Conservation (phyloP, 495 filamentous ascomycete genomes). For the Chaetomium cochliodes region DNA sequence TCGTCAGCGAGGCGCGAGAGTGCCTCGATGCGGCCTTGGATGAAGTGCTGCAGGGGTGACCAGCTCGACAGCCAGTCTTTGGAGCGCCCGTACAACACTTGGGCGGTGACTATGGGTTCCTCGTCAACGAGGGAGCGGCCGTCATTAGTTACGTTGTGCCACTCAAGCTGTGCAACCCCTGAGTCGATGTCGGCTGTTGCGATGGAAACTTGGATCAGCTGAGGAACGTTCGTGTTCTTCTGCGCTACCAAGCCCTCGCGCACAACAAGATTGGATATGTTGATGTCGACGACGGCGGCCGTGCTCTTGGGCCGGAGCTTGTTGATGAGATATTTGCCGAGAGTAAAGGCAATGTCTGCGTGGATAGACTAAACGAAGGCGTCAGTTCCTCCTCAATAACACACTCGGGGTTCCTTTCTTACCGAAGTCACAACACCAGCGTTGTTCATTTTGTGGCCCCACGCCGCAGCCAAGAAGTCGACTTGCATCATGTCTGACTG, state of each 20-base stretch:
- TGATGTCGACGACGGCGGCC: constrained; percentile 51
- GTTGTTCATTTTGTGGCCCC: constrained; percentile 52
- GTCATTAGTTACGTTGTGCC: constrained; percentile 20
- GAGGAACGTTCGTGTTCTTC: constrained; percentile 27
- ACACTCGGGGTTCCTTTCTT: constrained; percentile 3
- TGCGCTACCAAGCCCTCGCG: constrained; percentile 61
- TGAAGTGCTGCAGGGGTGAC: constrained; percentile 54
- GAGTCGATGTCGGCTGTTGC: constrained; percentile 30
- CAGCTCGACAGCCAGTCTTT: constrained; percentile 53
- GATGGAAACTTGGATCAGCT: constrained; percentile 37
- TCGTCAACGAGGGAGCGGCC: constrained; percentile 20
- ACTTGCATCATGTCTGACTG: constrained; percentile 64
- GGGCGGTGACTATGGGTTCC: constrained; percentile 44
- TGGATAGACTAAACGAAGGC: constrained; percentile 53
- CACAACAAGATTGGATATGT: constrained; percentile 64
- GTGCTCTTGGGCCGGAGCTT: constrained; percentile 49
- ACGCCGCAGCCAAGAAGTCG: constrained; percentile 52
- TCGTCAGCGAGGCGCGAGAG: constrained; percentile 57
- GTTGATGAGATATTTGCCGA: constrained; percentile 65
- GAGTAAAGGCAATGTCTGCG: constrained; percentile 73
- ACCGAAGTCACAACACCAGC: constrained; percentile 30
- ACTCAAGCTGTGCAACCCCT: constrained; percentile 31
- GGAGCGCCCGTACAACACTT: constrained; percentile 46
- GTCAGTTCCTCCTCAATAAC: background rate
- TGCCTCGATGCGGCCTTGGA: constrained; percentile 51